Evolutionary conservation across 1,284 basidiomycete genomes (phyloP), one percentile per base, ranked within the genome.

Genomic region (Agroathelia rolfsii): DNA sequence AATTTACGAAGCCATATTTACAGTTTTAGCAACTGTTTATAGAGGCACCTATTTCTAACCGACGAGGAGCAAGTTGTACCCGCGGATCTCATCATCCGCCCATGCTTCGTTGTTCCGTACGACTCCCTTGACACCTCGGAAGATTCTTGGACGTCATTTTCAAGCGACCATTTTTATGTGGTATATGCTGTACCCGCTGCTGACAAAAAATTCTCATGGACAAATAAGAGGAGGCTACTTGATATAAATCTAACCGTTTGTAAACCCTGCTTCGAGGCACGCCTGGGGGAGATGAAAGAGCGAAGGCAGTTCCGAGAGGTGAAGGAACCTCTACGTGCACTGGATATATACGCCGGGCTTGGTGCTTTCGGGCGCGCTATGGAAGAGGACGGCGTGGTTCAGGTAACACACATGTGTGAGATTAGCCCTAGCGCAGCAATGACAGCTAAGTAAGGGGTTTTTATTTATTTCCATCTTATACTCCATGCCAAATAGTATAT

Each of bases 261-360:
- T 42, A 37, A 39, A 2, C 30, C 41, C 1, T 82, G 76, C 42
- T 55, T 54, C 22, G 38, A 52, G 27, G 52, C 58, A 16, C 48
- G 62, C 20, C 37, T 61, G 4, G 28, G 46, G 1, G 40, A 49
- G 19, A 29, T 56, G 25, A 43, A 55, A 27, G 43, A 47, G 10
- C 47, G 58, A 21, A 43, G 49, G 2, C 44, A 52, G 11, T 62
- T 62, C 41, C 40, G 58, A 3, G 30, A 33, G 3, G 45, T 57
- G 30, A 41, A 49, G 28, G 36, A 46, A 2, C 60, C 59, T 0
- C 44, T 79, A 13, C 51, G 58, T 2, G 57, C 64, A 1, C 55
- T 84, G 15, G 80, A 84, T 51, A 56, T 77, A 0, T 84, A 81
- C 43, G 69, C 61, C 9, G 81, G 81, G 5, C 64, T 66, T 4